phyloP scores from a whole-genome alignment of 768 basidiomycete species.

The Paxillus rubicundulus region DNA sequence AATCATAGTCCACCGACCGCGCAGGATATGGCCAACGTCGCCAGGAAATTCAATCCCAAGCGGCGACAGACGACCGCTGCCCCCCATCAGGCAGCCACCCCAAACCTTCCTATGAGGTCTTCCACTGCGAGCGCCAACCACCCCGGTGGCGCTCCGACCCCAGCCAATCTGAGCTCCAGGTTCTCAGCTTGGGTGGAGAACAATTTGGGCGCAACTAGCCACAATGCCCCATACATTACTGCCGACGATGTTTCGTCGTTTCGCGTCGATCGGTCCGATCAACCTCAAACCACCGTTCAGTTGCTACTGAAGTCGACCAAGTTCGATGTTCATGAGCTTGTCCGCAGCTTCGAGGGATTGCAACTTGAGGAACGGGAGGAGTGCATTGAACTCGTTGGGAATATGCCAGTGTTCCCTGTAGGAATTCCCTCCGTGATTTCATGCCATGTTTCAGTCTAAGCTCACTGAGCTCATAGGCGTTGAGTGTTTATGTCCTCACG shows the following conservation, averaged over 20 bases:
- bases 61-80: background rate
- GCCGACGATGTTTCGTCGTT: constrained; percentile 23
- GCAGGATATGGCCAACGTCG: constrained; percentile 3
- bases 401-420: constrained; percentile 23
- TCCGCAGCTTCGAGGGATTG: constrained; percentile 13
- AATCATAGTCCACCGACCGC: constrained; percentile 10
- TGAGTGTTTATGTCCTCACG: constrained; percentile 23
- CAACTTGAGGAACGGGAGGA: constrained; percentile 10
- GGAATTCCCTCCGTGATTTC: background rate
- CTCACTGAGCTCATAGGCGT: constrained; percentile 11
- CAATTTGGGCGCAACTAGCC: constrained; percentile 1
- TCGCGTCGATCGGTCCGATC: constrained; percentile 23
- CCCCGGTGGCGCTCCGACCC: background rate
- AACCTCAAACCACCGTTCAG: constrained; percentile 18
- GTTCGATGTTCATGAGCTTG: constrained; percentile 21
- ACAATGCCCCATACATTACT: constrained; percentile 14
- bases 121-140: constrained; percentile 2
- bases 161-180: constrained; percentile 7
- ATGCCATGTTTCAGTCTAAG: background rate
- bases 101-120: background rate
- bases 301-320: constrained; percentile 20
- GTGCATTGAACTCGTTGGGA: constrained; percentile 17
- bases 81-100: background rate
- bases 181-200: constrained; percentile 23
- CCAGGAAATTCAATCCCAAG: background rate